Evolutionary conservation across 2,329 filamentous ascomycete genomes (phyloP), one percentile per base, ranked within the genome.

Genomic region (Fusarium keratoplasticum): DNA sequence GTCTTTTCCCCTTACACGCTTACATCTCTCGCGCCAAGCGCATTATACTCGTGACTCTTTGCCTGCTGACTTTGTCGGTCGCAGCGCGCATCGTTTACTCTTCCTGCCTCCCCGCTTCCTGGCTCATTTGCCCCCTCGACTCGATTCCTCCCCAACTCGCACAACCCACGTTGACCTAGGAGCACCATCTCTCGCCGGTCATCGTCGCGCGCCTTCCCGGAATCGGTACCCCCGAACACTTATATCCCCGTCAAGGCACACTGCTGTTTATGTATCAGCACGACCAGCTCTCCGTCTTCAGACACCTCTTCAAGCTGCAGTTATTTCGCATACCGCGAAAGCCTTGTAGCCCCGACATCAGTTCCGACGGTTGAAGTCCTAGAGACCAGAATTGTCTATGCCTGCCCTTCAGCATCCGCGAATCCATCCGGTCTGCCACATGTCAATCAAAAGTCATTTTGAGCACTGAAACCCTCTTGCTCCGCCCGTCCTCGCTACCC

Each of bases 181-280:
- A 70, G 57, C 52, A 42, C 50, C 63, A 36, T 67, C 50, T 70
- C 40, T 71, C 64, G 57, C 59, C 70, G 66, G 70, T 66, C 64
- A 65, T 66, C 59, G 50, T 71, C 63, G 42, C 59, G 27, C 38
- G 66, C 58, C 63, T 70, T 66, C 64, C 59, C 71, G 68, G 70
- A 76, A 76, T 68, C 77, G 70, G 74, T 63, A 67, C 57, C 59
- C 66, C 71, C 74, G 76, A 73, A 77, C 80, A 81, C 77, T 76
- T 81, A 82, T 78, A 63, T 76, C 70, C 47, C 76, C 67, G 68
- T 77, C 75, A 74, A 79, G 73, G 74, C 78, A 83, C 80, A 81
- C 82, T 82, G 81, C 83, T 93, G 95, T 97, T 94, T 97, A 97
- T 97, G 95, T 97, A 97, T 98, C 95, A 95, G 94, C 93, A 94